Base-by-base conservation (phyloP, 345 rosid genomes). In the Populus deltoides region DNA sequence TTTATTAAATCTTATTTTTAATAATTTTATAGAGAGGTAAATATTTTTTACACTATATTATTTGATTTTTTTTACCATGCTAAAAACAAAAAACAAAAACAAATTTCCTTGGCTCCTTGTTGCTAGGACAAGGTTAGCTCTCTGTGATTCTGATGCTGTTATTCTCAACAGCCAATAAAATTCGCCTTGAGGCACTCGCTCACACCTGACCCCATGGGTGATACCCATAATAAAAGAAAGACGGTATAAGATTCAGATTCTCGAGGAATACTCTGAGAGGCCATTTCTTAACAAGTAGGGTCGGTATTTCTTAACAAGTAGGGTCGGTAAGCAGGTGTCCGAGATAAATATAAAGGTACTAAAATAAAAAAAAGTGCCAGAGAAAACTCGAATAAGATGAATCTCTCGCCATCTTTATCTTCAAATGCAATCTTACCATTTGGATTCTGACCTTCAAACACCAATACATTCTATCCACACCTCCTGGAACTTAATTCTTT, bases 401-500 rank as follows among this genome's bases (percentile, higher is more conserved):
- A 24, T 59, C 65, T 59, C 15, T 24, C 4, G 65, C 29, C 29
- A 9, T 59, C 29, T 9, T 9, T n/a, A 9, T 24, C 29, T 59
- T 24, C 63, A 3, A n/a, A 41, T n/a, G 63, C 29, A 59, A n/a
- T n/a, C 29, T n/a, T 59, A 53, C 24, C 59, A 8, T 53, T 4
- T 47, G 53, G 53, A 47, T 47, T 47, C 53, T 15, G 53, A 47
- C 6, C 11, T 15, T 47, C 51, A 4, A 3, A 1, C 51, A 22
- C 18, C n/a, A 7, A 20, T 20, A 53, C 59, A 18, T 53, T 53
- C 6, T 53, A 53, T 27, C 57, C 18, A 18, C 18, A 18, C 57
- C 43, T 68, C n/a, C 9, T 31, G 45, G 74, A 76, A 68, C 27
- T 38, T 55, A 74, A 62, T 68, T 68, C 79, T 33, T 76, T 18